These are phyloP conservation scores for Delitschia confertaspora DNA, from an alignment of 495 filamentous ascomycete genomes.

Conservation along the genomic window DNA sequence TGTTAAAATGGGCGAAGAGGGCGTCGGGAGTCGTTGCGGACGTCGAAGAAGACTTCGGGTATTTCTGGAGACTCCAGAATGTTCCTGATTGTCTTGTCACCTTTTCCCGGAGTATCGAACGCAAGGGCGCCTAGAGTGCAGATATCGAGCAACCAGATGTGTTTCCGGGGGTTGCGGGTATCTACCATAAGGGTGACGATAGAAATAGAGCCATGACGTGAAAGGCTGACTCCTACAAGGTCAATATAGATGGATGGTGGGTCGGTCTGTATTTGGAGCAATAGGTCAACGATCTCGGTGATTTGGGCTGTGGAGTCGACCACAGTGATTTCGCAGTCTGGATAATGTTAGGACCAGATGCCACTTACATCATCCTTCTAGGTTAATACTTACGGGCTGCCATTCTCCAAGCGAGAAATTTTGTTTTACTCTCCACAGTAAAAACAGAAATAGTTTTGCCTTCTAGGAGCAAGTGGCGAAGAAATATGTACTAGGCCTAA, in stretches of 20 bases:
- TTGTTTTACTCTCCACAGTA: no score
- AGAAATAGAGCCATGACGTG: conserved; percentile 42
- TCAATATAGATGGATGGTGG: conserved; percentile 49
- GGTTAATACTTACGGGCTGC: no score
- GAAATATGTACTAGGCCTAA: no score
- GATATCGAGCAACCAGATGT: conserved; percentile 45
- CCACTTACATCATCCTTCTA: no score
- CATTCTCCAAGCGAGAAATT: no score
- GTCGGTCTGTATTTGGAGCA: no score
- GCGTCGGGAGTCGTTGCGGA: conserved; percentile 52
- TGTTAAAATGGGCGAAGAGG: conserved; percentile 38
- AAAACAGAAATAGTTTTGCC: no score
- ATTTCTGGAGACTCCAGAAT: conserved; percentile 32
- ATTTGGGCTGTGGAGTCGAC: no score
- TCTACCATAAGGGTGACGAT: conserved; percentile 39
- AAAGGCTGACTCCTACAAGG: conserved; percentile 46
- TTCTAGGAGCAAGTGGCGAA: no score
- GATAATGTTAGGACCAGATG: no score
- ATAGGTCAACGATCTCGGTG: no score
- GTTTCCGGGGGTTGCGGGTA: conserved; percentile 26
- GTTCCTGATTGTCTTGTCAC: conserved; percentile 38
- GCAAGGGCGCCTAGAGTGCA: conserved; percentile 37
- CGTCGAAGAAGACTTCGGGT: conserved; percentile 48
- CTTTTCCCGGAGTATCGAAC: conserved; percentile 35
- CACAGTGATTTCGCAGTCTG: no score